Conservation (phyloP, 148 eudicot species). For the Polygonum maritimum region DNA sequence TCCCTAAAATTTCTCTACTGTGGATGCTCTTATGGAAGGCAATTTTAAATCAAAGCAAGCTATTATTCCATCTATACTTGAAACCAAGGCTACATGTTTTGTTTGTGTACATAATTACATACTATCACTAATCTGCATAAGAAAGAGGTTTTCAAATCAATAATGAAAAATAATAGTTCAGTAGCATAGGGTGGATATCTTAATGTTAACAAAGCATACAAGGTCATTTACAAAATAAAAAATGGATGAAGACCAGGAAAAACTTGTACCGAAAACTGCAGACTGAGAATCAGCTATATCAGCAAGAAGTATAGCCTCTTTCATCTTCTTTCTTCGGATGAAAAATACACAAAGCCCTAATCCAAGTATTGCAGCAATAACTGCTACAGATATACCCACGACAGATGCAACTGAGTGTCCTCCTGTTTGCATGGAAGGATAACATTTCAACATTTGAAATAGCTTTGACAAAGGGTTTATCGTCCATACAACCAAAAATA, state of each 20-base stretch:
- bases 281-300: slow-evolving; percentile 19
- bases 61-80: background rate
- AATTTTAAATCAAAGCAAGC: background rate
- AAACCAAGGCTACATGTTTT: background rate
- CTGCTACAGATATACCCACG: slow-evolving; percentile 37
- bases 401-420: slow-evolving; percentile 40
- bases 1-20: too few relatives aligned
- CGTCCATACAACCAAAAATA: background rate
- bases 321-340: slow-evolving; percentile 32
- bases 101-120: background rate
- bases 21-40: background rate
- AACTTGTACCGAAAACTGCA: slow-evolving; percentile 24
- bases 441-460: background rate
- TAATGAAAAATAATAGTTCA: background rate
- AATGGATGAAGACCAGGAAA: background rate
- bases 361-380: slow-evolving; percentile 24
- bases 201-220: background rate
- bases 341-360: slow-evolving; percentile 30
- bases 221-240: background rate
- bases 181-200: background rate
- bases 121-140: background rate
- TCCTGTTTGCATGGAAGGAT: slow-evolving; percentile 32
- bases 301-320: slow-evolving; percentile 19
- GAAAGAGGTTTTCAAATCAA: background rate
- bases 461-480: background rate